phyloP scores from a whole-genome alignment of 768 basidiomycete genomes.

The Russula abietina region DNA sequence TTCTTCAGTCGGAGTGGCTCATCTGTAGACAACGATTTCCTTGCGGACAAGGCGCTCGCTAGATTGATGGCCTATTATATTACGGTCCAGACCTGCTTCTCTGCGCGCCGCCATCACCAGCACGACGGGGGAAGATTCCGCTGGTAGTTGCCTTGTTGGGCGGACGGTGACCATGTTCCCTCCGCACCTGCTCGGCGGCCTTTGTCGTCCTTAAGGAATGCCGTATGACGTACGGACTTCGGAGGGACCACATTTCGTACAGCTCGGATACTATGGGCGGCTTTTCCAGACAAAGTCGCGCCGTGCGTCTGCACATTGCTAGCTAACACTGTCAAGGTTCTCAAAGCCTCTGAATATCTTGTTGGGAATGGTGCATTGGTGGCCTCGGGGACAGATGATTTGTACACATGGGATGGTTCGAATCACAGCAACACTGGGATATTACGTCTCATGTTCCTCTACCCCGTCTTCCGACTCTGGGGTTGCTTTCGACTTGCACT shows the following conservation, averaged over 20 bases:
- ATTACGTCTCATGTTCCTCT: slow-evolving; percentile 12
- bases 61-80: background rate
- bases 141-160: slow-evolving; percentile 4
- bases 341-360: background rate
- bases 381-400: background rate
- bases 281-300: background rate
- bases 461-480: slow-evolving; percentile 4
- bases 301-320: background rate
- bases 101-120: background rate
- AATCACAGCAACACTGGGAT: background rate
- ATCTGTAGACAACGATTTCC: background rate
- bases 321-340: background rate
- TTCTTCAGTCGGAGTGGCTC: background rate
- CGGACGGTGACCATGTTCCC: background rate
- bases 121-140: background rate
- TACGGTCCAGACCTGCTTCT: background rate
- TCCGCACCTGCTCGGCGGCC: background rate
- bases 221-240: slow-evolving; percentile 3
- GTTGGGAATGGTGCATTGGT: background rate
- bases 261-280: background rate
- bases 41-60: slow-evolving; percentile 1
- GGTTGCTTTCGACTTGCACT: background rate
- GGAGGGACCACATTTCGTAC: background rate
- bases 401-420: background rate
- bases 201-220: slow-evolving; percentile 5